A percentile compares a stretch with the other conserved stretches of the same genome.
phyloP scores from a whole-genome alignment of 345 rosid genomes.

The Eucalyptus pauciflora region DNA sequence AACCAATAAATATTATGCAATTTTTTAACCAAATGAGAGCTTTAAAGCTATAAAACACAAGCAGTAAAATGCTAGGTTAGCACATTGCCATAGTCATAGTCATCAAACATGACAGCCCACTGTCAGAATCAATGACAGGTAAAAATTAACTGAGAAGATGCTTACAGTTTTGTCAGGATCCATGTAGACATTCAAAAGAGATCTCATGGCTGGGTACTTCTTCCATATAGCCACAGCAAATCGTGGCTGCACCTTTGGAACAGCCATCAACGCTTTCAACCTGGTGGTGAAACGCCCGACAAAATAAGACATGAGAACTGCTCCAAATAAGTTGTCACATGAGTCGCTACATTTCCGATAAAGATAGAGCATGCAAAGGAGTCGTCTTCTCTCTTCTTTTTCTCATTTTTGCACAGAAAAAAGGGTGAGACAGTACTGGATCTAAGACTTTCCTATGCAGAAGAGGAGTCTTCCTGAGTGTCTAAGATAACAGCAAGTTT shows the following conservation, averaged over 20 bases:
- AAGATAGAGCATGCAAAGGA: background rate
- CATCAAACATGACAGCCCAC: background rate
- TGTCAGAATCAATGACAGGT: background rate
- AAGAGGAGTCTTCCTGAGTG: background rate
- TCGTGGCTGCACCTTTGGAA: constrained; percentile 96
- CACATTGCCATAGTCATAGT: background rate
- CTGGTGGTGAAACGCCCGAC: constrained; percentile 11
- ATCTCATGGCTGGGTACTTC: constrained; percentile 93
- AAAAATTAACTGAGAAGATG: background rate
- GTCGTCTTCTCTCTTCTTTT: background rate
- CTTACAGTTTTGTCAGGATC: constrained; percentile 74
- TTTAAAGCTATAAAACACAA: background rate
- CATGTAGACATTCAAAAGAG: constrained; percentile 76
- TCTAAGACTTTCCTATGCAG: background rate
- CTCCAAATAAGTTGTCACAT: background rate
- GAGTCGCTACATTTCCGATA: background rate
- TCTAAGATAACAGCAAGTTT: background rate
- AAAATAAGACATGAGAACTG: background rate
- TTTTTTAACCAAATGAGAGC: background rate
- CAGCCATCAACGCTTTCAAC: constrained; percentile 84
- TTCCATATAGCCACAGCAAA: constrained; percentile 77
- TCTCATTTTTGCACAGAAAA: background rate
- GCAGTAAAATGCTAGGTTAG: background rate
- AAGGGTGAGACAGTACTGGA: background rate
- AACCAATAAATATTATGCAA: background rate